Evolutionary conservation across 768 basidiomycete genomes (phyloP), one percentile per base, ranked within the genome.

Genomic region (Solioccasus polychromus): DNA sequence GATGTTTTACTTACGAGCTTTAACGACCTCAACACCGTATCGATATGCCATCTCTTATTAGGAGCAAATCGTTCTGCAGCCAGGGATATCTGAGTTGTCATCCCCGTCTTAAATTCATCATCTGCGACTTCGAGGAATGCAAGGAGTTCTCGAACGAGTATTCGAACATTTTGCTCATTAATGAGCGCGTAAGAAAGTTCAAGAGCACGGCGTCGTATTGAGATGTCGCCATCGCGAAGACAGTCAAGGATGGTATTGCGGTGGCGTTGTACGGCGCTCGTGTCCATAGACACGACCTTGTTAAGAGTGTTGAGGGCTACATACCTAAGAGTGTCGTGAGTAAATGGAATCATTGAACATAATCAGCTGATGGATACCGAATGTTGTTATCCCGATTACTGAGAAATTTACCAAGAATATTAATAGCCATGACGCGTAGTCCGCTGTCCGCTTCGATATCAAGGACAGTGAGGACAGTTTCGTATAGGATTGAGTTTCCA

Each of bases 231-330:
- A 55, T 99, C 96, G n/a, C 95, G 85, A 30, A 99, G 72, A 71
- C 96, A 99, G 64, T 98, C 95, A n/a, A 99, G 82, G 53, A 99
- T 97, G 55, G 91, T 98, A 66, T 95, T 93, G 20, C 93, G 88
- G 66, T 99, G 96, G 19, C 96, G 85, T 67, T 97, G 95, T 1
- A 99, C 96, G 15, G 96, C 96, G 66, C 90, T 92, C 10, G 95
- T 98, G 67, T 97, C 94, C 76, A 98, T 93, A 8, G 89, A 79
- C 7, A 99, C 96, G 29, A 98, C 95, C 64, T 98, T 97, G 75
- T 95, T 97, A 35, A 99, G 78, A 0, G 96, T 99, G 68, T 99
- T 94, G 30, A 98, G 78, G 3, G 96, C 95, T 37, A 98, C 96
- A 66, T 99, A 99, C 39, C 95, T 96, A 57, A 4, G 39, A 24